A percentile compares a stretch with the other conserved stretches of the same genome.
phyloP scores from a whole-genome alignment of 2,329 filamentous ascomycete species.

The Exophiala spinifera region DNA sequence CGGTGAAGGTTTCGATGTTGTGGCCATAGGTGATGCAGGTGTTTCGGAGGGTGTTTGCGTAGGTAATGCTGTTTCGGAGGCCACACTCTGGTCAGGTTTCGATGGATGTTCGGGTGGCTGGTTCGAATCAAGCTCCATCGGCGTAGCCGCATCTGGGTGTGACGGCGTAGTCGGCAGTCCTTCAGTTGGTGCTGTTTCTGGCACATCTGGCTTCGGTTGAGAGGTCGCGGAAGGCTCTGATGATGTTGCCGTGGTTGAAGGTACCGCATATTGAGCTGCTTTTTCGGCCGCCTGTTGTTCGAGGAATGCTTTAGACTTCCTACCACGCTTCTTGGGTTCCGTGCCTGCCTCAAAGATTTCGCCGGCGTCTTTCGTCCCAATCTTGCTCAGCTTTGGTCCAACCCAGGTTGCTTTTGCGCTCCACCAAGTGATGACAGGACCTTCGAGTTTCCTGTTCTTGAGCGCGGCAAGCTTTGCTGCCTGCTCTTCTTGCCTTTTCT shows the following conservation, averaged over 20 bases:
- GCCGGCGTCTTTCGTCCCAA: conserved; percentile 17
- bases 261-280: background rate
- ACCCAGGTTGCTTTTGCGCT: conserved; percentile 85
- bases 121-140: too few relatives aligned
- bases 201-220: background rate
- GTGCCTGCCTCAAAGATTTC: conserved; percentile 11
- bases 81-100: too few relatives aligned
- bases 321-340: conserved; percentile 27
- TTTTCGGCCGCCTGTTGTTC: conserved; percentile 22
- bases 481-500: conserved; percentile 79
- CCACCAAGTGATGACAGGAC: conserved; percentile 88
- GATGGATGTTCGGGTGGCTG: too few relatives aligned
- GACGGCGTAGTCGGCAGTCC: background rate
- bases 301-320: conserved; percentile 27
- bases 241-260: background rate
- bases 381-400: conserved; percentile 56
- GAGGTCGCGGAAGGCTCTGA: background rate
- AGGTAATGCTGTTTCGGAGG: too few relatives aligned
- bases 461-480: conserved; percentile 80
- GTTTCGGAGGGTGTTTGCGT: background rate
- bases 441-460: conserved; percentile 80
- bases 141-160: background rate
- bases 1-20: background rate
- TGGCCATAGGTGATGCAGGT: background rate
- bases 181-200: background rate